Conservation (phyloP, 2,329 filamentous ascomycete genomes). For the Alternaria atra region DNA sequence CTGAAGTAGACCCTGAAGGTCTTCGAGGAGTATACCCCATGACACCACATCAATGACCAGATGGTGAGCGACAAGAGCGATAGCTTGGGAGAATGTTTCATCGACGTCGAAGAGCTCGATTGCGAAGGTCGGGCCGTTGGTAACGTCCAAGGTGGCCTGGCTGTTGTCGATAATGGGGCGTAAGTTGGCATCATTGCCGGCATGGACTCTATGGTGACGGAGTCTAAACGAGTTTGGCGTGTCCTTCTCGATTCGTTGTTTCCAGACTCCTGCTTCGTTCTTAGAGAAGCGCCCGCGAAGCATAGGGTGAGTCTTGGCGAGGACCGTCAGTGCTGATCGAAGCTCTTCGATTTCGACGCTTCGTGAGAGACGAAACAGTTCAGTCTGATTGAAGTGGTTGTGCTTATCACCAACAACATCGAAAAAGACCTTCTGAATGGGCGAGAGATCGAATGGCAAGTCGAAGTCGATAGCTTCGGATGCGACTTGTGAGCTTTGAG, state of each 20-base stretch:
- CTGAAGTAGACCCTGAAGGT: slow-evolving; percentile 47
- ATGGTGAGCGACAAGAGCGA: slow-evolving; percentile 51
- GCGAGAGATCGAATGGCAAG: slow-evolving; percentile 40
- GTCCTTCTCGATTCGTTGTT: slow-evolving; percentile 43
- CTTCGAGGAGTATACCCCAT: slow-evolving; percentile 52
- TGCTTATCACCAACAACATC: slow-evolving; percentile 34
- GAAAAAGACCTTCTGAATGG: slow-evolving; percentile 45
- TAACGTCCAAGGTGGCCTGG: slow-evolving; percentile 45
- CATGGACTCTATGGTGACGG: slow-evolving; percentile 25
- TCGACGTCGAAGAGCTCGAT: slow-evolving; percentile 54
- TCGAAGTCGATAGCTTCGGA: slow-evolving; percentile 29
- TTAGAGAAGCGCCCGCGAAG: slow-evolving; percentile 50
- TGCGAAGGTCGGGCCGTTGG: slow-evolving; percentile 51
- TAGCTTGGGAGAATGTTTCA: slow-evolving; percentile 44
- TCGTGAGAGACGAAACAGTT: slow-evolving; percentile 35
- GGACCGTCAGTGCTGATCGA: slow-evolving; percentile 37
- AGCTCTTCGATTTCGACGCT: slow-evolving; percentile 38
- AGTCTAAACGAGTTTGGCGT: slow-evolving; percentile 37
- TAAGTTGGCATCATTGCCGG: slow-evolving; percentile 25
- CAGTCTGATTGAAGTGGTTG: slow-evolving; percentile 47
- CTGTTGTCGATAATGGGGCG: slow-evolving; percentile 38
- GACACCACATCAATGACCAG: slow-evolving; percentile 51
- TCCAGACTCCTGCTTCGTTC: slow-evolving; percentile 41
- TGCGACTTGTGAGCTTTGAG: slow-evolving; percentile 3
- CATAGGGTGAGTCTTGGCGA: slow-evolving; percentile 53